Conservation (phyloP, 2,329 filamentous ascomycete genomes). For the Dothideomycetidae sp. region DNA sequence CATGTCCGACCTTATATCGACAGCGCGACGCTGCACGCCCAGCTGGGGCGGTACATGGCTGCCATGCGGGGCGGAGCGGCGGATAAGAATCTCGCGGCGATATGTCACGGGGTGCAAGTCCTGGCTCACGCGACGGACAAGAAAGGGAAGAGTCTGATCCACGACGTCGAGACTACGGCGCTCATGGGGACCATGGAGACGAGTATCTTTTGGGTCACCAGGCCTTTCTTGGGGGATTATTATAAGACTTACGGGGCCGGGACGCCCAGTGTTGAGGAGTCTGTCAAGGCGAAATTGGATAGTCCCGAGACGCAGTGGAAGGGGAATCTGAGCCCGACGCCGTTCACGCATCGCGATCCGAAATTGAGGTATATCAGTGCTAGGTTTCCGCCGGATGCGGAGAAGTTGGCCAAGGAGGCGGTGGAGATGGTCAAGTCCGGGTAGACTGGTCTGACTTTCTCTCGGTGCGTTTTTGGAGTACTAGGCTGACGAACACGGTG, state of each 20-base stretch:
- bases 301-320: constrained; percentile 32
- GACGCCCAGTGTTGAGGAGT: constrained; percentile 35
- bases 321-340: constrained; percentile 33
- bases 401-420: constrained; percentile 29
- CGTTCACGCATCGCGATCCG: constrained; percentile 27
- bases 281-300: constrained; percentile 32
- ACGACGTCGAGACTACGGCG: constrained; percentile 35
- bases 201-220: constrained; percentile 35
- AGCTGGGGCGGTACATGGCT: constrained; percentile 23
- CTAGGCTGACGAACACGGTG: too few species aligned
- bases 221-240: constrained; percentile 38
- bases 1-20: not conserved
- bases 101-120: constrained; percentile 41
- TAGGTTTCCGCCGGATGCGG: constrained; percentile 33
- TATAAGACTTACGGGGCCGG: constrained; percentile 43
- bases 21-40: not conserved
- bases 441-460: too few species aligned
- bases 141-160: constrained; percentile 33
- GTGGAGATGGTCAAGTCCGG: constrained; percentile 31
- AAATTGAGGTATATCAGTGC: constrained; percentile 37
- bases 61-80: constrained; percentile 15
- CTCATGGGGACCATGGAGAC: constrained; percentile 38
- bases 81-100: constrained; percentile 33
- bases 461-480: too few species aligned
- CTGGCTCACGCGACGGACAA: constrained; percentile 30